Percentiles rank a stretch among this genome's conserved stretches.
Conservation (phyloP, 1,284 basidiomycete species). For the Ustilago curta region DNA sequence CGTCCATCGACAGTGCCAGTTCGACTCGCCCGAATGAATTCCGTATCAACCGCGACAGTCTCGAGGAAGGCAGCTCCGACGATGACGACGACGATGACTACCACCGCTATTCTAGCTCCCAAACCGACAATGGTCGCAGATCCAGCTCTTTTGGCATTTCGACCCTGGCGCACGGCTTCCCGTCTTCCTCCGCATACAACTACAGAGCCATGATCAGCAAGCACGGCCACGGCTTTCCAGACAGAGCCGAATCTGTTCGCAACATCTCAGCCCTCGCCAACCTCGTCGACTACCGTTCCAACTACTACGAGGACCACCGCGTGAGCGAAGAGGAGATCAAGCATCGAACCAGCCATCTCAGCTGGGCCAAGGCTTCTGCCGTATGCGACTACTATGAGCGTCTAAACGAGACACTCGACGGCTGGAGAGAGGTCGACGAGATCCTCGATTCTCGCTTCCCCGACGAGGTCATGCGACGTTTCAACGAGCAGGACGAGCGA, state of each 20-base stretch:
- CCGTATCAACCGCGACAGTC: not conserved
- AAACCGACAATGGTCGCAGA: slow-evolving; percentile 26
- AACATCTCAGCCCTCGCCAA: slow-evolving; percentile 61
- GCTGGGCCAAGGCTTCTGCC: slow-evolving; percentile 40
- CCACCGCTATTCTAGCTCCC: slow-evolving; percentile 25
- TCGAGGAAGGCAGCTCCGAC: slow-evolving; percentile 27
- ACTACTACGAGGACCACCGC: slow-evolving; percentile 60
- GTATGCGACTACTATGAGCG: slow-evolving; percentile 61
- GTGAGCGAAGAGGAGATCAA: slow-evolving; percentile 50
- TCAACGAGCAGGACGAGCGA: slow-evolving; percentile 33
- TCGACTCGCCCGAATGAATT: slow-evolving; percentile 6
- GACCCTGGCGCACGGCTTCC: slow-evolving; percentile 27
- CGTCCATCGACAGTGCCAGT: slow-evolving; percentile 17
- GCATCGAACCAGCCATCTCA: slow-evolving; percentile 42
- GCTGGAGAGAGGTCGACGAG: slow-evolving; percentile 66
- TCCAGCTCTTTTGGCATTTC: slow-evolving; percentile 40
- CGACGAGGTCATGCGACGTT: slow-evolving; percentile 65
- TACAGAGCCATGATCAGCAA: slow-evolving; percentile 44
- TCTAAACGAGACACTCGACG: slow-evolving; percentile 64
- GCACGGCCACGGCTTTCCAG: slow-evolving; percentile 54
- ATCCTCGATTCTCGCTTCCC: slow-evolving; percentile 67
- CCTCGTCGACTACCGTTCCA: slow-evolving; percentile 62
- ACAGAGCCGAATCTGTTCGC: slow-evolving; percentile 56
- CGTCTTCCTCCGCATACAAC: slow-evolving; percentile 41
- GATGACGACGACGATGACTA: slow-evolving; percentile 26